Evolutionary conservation across 768 basidiomycete genomes (phyloP).

Genomic region (Mycena leptocephala): DNA sequence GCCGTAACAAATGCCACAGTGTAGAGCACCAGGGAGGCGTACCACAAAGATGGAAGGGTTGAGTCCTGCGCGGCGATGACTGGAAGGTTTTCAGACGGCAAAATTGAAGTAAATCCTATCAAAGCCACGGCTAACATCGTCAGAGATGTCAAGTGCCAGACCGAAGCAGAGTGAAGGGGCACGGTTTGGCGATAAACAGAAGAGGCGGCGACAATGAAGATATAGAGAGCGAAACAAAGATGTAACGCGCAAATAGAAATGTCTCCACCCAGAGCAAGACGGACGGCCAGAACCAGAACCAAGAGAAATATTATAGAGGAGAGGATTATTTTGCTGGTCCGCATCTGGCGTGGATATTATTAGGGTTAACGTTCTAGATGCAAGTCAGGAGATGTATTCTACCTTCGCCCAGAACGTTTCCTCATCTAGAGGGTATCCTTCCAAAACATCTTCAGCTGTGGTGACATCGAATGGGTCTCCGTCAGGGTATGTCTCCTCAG

Average conservation of each 20-base stretch:
- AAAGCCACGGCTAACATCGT: slow-evolving; percentile 64
- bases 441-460: slow-evolving; percentile 74
- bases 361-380: too few species aligned
- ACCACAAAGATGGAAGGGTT: slow-evolving; percentile 60
- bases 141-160: slow-evolving; percentile 75
- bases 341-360: slow-evolving; percentile 60
- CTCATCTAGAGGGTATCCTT: slow-evolving; percentile 78
- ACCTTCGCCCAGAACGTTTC: slow-evolving; percentile 72
- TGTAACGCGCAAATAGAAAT: slow-evolving; percentile 59
- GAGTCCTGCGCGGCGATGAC: neutral
- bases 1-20: slow-evolving; percentile 54
- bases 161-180: slow-evolving; percentile 62
- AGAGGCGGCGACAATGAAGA: slow-evolving; percentile 65
- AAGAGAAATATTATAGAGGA: slow-evolving; percentile 61
- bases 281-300: slow-evolving; percentile 65
- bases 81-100: slow-evolving; percentile 60
- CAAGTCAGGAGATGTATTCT: neutral
- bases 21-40: slow-evolving; percentile 66
- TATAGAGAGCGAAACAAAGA: slow-evolving; percentile 71
- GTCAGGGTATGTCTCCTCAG: slow-evolving; percentile 29
- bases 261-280: slow-evolving; percentile 70
- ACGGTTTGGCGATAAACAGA: slow-evolving; percentile 65
- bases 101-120: slow-evolving; percentile 65
- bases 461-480: slow-evolving; percentile 82
- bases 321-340: slow-evolving; percentile 69